Base-by-base conservation (phyloP, 1,139 yeast species). In the Hemisphaericaspora lyxosophila region DNA sequence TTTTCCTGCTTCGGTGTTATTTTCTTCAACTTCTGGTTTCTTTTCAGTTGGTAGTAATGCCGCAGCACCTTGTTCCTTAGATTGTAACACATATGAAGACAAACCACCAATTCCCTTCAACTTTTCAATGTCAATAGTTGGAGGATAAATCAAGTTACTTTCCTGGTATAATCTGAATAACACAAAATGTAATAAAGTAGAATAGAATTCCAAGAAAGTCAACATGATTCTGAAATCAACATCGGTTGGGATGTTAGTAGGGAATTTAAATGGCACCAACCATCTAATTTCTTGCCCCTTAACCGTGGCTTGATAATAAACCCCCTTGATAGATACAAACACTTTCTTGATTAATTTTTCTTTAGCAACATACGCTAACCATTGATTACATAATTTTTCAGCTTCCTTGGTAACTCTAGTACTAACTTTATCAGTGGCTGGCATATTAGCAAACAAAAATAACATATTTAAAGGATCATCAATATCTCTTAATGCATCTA, bases 401-500 rank as follows among this genome's bases (percentile, higher is more conserved):
- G 97, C 97, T 53, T 89, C 95, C 45, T 79, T 79, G 17, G 95
- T 87, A 47, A 92, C 82, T 47, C 79, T 77, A 42, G 90, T 78
- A 46, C 86, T 75, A 30, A 92, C 87, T 50, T 76, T 80, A 59
- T 85, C 89, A 30, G 96, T 85, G 9, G 97, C 95, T 30, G 97
- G 98, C 85, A 92, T 81, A 58, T 86, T 86, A 35, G 97, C 85
- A 62, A 92, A 92, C 49, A 94, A 68, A 60, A 92, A 92, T 55
- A 92, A 73, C 97, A 90, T 92, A 60, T 88, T 87, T 59, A 92
- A 73, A 13, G 97, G 96, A 64, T 92, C 99, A 55, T 92, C 97
- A 45, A 92, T 67, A 59, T 92, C 98, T 59, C 97, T 79, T 35
- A 92, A 59, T 1, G 97, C 96, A 60, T 92, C 98, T 45, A 82